Evolutionary conservation across 228 moss, liverwort and hornwort species (phyloP), one percentile per base, ranked within the genome.

Genomic region (Sphagnum fallax): DNA sequence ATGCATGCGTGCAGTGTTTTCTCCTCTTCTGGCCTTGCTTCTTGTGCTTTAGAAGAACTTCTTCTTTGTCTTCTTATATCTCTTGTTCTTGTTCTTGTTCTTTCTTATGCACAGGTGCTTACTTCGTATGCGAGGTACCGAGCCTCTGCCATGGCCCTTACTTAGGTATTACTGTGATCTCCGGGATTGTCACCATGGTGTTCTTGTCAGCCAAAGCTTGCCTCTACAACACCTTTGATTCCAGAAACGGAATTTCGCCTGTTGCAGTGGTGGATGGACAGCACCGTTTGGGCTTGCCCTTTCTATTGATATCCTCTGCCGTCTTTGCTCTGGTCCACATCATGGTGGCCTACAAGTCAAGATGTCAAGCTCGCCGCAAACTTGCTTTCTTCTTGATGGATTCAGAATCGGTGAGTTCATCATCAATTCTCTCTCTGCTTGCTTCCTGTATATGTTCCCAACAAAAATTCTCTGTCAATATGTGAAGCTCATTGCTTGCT

Each of bases 131-230:
- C 74, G 87, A 80, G 50, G 76, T 72, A 4, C 76, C 82, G 62
- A 87, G 83, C 9, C 74, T 87, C 50, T 87, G 83, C 71, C 82
- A 86, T 5, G 79, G 77, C 4, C 85, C 85, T 6, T 87, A 87
- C 60, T 73, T 87, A 47, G 76, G 72, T 5, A 64, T 83, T 6
- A 76, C 83, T 9, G 57, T 87, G 4, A 60, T 83, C 49, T 80
- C 65, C 61, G 87, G 78, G 47, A 76, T 87, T 53, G 80, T 80
- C 0, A 68, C 87, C 7, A 63, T 68, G 48, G 87, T 75, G 59
- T 78, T 87, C 18, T 80, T 87, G 10, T 49, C 72, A 5, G 61
- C 80, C 52, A 87, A 87, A 68, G 70, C 66, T 4, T 65, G 67
- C 6, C 7, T 83, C 5, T 80, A 76, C 16, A 65, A 70, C 49